These are phyloP conservation scores for Phytophthora meadii DNA, from an alignment of 352 stramenopile species.

Conservation along the genomic window DNA sequence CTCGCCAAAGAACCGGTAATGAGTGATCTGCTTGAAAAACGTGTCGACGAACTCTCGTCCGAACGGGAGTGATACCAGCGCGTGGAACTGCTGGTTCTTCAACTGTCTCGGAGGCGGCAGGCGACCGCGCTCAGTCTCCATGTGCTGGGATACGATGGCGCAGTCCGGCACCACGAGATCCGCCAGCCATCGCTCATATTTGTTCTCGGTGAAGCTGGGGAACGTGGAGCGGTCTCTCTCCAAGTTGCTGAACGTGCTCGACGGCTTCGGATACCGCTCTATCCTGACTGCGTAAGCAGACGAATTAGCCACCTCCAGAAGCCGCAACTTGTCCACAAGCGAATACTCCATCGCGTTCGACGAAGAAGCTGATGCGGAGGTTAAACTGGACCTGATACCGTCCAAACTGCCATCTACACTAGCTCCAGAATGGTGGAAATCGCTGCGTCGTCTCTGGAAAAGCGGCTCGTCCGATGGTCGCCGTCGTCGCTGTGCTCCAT, in stretches of 20 bases:
- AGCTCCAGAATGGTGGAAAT: constrained; percentile 43
- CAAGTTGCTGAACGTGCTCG: constrained; percentile 69
- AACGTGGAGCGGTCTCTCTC: constrained; percentile 58
- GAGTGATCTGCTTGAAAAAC: constrained; percentile 77
- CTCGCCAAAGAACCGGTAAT: constrained; percentile 74
- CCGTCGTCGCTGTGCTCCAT: constrained; percentile 20
- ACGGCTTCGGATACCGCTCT: constrained; percentile 82
- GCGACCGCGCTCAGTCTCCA: constrained; percentile 56
- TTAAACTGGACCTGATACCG: constrained; percentile 63
- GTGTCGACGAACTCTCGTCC: constrained; percentile 64
- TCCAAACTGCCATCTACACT: constrained; percentile 60
- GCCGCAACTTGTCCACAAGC: constrained; percentile 71
- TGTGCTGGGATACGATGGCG: constrained; percentile 47
- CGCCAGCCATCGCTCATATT: constrained; percentile 77
- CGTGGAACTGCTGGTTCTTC: constrained; percentile 77
- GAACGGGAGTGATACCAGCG: constrained; percentile 75
- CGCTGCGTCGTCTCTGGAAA: constrained; percentile 61
- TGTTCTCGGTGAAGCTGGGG: constrained; percentile 70
- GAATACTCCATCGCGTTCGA: constrained; percentile 63
- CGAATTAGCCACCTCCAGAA: constrained; percentile 75
- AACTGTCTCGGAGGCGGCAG: constrained; percentile 62
- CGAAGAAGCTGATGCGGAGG: constrained; percentile 43
- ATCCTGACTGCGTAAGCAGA: constrained; percentile 81
- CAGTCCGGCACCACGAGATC: constrained; percentile 69
- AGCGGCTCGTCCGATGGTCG: constrained; percentile 64